Conservation (phyloP, 495 filamentous ascomycete genomes). For the Penicillium mononematosum region DNA sequence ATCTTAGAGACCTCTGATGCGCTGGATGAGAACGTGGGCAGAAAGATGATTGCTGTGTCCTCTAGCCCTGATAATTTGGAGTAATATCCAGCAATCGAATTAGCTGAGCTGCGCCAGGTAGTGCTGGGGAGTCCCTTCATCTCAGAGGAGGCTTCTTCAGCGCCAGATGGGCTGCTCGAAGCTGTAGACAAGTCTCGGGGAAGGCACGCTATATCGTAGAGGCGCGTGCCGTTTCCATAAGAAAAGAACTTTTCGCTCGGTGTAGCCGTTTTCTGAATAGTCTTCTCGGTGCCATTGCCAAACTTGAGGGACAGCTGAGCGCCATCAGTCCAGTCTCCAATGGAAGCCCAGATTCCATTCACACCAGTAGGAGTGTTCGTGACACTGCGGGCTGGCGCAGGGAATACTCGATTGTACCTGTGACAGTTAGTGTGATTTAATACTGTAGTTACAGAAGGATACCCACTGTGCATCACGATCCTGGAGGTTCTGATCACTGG, state of each 20-base stretch:
- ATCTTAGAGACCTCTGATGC: slow-evolving; percentile 24
- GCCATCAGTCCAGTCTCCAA: slow-evolving; percentile 26
- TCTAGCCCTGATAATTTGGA: slow-evolving; percentile 31
- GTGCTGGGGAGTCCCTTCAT: slow-evolving; percentile 50
- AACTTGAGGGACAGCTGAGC: slow-evolving; percentile 20
- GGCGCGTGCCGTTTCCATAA: slow-evolving; percentile 24
- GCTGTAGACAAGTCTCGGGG: slow-evolving; percentile 16
- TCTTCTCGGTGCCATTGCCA: slow-evolving; percentile 24
- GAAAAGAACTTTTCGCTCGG: slow-evolving; percentile 26
- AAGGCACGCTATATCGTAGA: slow-evolving; percentile 26
- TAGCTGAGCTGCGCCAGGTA: slow-evolving; percentile 46
- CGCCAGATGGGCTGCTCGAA: slow-evolving; percentile 25
- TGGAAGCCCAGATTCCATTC: slow-evolving; percentile 28
- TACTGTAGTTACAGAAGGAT: neutral
- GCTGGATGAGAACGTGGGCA: slow-evolving; percentile 37
- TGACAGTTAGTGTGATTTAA: slow-evolving; percentile 7
- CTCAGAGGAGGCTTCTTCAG: slow-evolving; percentile 59
- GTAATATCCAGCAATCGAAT: slow-evolving; percentile 41
- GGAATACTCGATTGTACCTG: slow-evolving; percentile 30
- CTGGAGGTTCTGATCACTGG: slow-evolving; percentile 25
- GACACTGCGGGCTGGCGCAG: slow-evolving; percentile 25
- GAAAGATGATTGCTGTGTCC: slow-evolving; percentile 39
- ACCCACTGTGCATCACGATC: slow-evolving; percentile 43
- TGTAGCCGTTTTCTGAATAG: slow-evolving; percentile 18
- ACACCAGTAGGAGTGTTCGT: slow-evolving; percentile 20